A percentile compares a stretch with the other conserved stretches of the same genome.
phyloP scores from a whole-genome alignment of 2,329 filamentous ascomycete species.

The Metarhizium guizhouense region DNA sequence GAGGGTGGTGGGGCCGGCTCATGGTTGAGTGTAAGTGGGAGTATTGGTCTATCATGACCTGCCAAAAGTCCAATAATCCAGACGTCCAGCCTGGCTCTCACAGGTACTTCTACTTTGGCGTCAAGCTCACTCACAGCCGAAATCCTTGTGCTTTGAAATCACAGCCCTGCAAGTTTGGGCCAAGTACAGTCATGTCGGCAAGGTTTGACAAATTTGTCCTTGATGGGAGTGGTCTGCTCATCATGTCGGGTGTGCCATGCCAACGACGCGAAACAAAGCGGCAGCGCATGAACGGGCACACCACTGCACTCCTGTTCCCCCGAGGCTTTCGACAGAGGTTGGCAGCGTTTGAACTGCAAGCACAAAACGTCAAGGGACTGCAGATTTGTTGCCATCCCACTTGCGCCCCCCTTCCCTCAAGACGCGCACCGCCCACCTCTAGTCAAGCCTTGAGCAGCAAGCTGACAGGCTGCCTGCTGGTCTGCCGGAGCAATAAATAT shows the following conservation, averaged over 20 bases:
- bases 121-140: background rate
- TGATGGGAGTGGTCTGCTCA: too few relatives aligned
- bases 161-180: background rate
- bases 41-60: background rate
- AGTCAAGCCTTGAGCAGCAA: background rate
- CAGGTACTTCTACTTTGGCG: background rate
- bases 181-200: too few relatives aligned
- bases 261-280: background rate
- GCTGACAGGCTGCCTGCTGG: constrained; percentile 1
- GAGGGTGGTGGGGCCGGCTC: background rate
- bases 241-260: background rate
- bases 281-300: background rate
- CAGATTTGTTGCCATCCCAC: background rate
- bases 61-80: background rate
- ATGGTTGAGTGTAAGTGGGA: background rate
- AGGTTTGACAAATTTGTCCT: too few relatives aligned
- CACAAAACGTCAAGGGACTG: background rate
- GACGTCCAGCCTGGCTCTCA: background rate
- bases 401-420: background rate
- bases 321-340: too few relatives aligned
- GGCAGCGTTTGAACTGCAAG: background rate
- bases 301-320: background rate
- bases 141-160: background rate
- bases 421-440: constrained; percentile 1
- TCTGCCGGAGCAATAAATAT: background rate